phyloP scores from a whole-genome alignment of 208 protist species.

The Leishmania lainsoni region DNA sequence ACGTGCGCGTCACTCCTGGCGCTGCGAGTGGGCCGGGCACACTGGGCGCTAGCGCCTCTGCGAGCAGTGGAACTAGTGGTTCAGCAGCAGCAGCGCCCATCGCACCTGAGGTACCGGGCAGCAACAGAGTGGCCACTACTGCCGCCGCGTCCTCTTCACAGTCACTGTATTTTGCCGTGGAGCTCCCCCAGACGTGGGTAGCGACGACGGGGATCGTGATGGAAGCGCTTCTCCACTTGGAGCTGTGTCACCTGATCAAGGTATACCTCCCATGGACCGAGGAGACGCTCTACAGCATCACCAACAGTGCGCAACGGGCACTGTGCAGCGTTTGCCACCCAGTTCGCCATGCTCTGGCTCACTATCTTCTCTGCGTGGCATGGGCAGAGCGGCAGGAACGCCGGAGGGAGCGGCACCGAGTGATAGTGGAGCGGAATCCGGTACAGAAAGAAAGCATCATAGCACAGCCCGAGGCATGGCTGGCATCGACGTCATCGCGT shows the following conservation, averaged over 20 bases:
- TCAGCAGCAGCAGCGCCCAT: not conserved
- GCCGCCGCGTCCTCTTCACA: not conserved
- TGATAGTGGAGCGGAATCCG: not conserved
- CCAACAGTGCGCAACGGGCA: conserved; percentile 36
- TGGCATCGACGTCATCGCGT: not conserved
- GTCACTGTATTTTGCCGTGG: conserved; percentile 23
- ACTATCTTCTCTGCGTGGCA: conserved; percentile 28
- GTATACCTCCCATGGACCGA: conserved; percentile 49
- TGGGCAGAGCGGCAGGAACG: conserved; percentile 33
- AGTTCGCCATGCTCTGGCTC: conserved; percentile 33
- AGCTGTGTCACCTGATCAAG: conserved; percentile 52
- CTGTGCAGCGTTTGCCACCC: conserved; percentile 45
- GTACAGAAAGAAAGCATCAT: not conserved
- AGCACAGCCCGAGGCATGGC: not conserved
- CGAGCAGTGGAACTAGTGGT: not conserved
- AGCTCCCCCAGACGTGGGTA: conserved; percentile 38
- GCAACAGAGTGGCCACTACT: not conserved
- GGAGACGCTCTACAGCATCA: conserved; percentile 50
- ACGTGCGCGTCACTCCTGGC: conserved; percentile 6
- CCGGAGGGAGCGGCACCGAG: conserved; percentile 1
- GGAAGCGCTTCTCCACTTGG: conserved; percentile 74
- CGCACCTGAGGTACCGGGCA: not conserved
- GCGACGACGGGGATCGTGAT: conserved; percentile 44
- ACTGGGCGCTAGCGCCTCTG: not conserved
- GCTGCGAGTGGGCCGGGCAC: not conserved